Base-by-base conservation (phyloP, 352 stramenopile species). In the Pythium aquatile region DNA sequence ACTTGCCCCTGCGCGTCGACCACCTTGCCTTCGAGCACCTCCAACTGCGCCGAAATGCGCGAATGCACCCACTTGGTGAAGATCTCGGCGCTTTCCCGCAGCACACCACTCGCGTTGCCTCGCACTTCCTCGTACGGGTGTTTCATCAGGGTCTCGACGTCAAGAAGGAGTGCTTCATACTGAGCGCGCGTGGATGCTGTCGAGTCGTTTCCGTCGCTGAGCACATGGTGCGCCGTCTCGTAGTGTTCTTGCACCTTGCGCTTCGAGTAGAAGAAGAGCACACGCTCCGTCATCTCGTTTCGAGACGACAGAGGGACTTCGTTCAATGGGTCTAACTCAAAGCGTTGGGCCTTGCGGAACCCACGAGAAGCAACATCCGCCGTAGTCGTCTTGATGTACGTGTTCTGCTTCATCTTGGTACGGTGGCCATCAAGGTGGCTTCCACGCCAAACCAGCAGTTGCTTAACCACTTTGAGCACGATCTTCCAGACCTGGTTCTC, bases 241-340 rank as follows among this genome's bases (percentile, higher is more conserved):
- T 85, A 91, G 35, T 91, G 80, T 48, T 88, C 68, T 57, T 87
- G 74, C 5, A 85, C 67, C 47, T 87, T 87, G 30, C 82, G 68
- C 53, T 76, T 83, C 6, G 68, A 63, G 48, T 85, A 83, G 57
- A 91, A 90, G 57, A 88, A 80, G 20, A 82, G 62, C 30, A 86
- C 70, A 17, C 74, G 75, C 64, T 91, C 80, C n/a, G 85, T 75
- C 72, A 88, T 73, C 28, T 91, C 80, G 26, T 91, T 90, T 48
- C 82, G 77, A 32, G 80, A 90, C 5, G 77, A 69, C 3, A 88
- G 66, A 20, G 66, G 59, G 1, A 74, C 72, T 33, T 74, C 61
- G 13, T 83, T 66, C 7, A 55, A 39, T 39, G 49, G 55, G 14
- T 54, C 24, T 32, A 63, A 28, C 20, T 69, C 58, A 48, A 69